Base-by-base conservation (phyloP, 352 stramenopile genomes). In the Blastocystis sp. region DNA sequence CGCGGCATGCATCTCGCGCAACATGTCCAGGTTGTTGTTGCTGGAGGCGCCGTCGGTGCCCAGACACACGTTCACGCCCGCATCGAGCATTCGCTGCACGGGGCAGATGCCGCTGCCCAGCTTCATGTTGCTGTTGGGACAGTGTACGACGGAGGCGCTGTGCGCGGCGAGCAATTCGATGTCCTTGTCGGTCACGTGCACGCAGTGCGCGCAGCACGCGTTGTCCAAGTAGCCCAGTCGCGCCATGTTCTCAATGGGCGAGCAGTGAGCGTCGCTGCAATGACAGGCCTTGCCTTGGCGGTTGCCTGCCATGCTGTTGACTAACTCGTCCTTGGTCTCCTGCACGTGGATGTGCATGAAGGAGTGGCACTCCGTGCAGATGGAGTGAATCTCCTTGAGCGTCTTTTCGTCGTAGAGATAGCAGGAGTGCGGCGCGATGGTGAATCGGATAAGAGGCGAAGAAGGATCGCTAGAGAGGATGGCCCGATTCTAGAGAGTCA, bases 1-100 rank as follows among this genome's bases (percentile, higher is more conserved):
- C 9, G 93, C 92, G 59, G 95, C 89, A 90, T 94, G 95, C 92
- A 95, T 94, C 90, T 96, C 93, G 14, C 89, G 90, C 45, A 95
- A 92, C 93, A 96, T 95, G 80, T 95, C 93, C 74, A 95, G 92
- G 82, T 92, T 94, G 88, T 95, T 95, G 90, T 96, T 96, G 89
- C 92, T 95, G 9, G 93, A 92, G 4, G 93, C 92, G 28, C 93
- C 90, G 90, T 96, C 94, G 82, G 94, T 96, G 62, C 94, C 94
- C 60, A 96, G 91, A 28, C 91, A 92, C 0, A 96, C 93, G 88
- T 95, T 96, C 14, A 95, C 92, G 40, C 93, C 94, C 1, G 89
- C 89, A 42, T 92, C 90, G 17, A 95, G 60, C 89, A 95, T 91
- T 24, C 93, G 91, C 34, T 91, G 89, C 68, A 95, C 92, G 43